Base-by-base conservation (phyloP, 2,329 filamentous ascomycete genomes). In the Aspergillus aculeatus region DNA sequence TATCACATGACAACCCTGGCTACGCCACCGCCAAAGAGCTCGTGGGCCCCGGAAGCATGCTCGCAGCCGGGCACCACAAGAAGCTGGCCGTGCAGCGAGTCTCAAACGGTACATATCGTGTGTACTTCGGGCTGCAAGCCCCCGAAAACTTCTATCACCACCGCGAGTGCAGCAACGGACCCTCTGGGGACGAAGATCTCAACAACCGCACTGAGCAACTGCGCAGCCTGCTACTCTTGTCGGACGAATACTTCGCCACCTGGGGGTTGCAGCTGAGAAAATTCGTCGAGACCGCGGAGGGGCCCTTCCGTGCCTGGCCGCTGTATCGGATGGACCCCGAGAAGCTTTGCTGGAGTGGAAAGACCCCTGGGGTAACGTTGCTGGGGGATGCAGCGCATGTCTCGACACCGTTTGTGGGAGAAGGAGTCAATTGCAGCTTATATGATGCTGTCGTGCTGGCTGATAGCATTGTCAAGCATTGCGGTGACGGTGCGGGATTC, bases 361-460 rank as follows among this genome's bases (percentile, higher is more conserved):
- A 14, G 49, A 9, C 49, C 57, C n/a, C 54, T 2, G 60, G 64
- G 19, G 61, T 60, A 9, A 71, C 69, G 0, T 44, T 73, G 1
- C 47, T 72, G 6, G 71, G 71, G 14, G 71, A 73, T 58, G 69
- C 71, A 10, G 69, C 71, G 3, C 69, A 73, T 52, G 51, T 72
- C 23, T 73, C 71, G 69, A 60, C 58, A 12, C 71, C 69, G 1
- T 52, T 57, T 6, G 68, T 66, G 10, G 71, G 69, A 3, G 64
- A 71, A 38, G 69, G 71, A 2, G 71, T 71, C 11, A 73, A 73
- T 47, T 32, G n/a, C 10, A 31, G 24, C 11, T n/a, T 52, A n/a
- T n/a, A 38, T 23, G 50, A 52, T 21, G 19, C 19, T 23, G 29
- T 38, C 14, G 50, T 35, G 16, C 16, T 35, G 50, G 31, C 31